Evolutionary conservation across 2,329 filamentous ascomycete genomes (phyloP).

Genomic region (Sporothrix pseudoabietina): DNA sequence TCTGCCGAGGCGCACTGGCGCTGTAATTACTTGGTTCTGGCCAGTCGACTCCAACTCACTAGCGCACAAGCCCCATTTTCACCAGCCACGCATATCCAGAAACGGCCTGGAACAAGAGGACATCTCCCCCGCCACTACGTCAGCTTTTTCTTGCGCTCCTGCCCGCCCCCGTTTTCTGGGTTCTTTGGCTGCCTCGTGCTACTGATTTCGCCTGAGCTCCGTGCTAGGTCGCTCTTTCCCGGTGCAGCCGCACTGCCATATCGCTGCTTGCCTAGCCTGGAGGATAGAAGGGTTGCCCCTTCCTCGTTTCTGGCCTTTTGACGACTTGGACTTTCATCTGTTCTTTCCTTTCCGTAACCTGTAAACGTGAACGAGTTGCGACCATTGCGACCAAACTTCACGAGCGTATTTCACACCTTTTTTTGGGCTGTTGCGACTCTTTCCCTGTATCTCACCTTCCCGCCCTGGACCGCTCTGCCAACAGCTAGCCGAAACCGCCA

Average conservation of each 20-base stretch:
- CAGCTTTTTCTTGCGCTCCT: constrained; percentile 3
- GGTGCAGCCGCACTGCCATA: constrained; percentile 1
- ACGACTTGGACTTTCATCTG: background rate
- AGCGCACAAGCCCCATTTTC: constrained; percentile 22
- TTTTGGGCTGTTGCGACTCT: too few relatives aligned
- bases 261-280: background rate
- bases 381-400: too few relatives aligned
- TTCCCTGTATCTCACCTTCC: too few relatives aligned
- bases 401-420: too few relatives aligned
- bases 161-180: background rate
- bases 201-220: constrained; percentile 9
- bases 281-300: background rate
- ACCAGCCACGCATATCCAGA: constrained; percentile 27
- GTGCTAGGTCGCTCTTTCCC: background rate
- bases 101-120: background rate
- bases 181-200: constrained; percentile 9
- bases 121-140: constrained; percentile 28
- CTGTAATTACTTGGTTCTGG: background rate
- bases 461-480: constrained; percentile 2
- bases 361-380: background rate
- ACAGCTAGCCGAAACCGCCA: constrained; percentile 28
- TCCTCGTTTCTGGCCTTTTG: background rate
- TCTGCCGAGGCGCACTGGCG: background rate
- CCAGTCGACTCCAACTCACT: background rate
- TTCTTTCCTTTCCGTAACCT: background rate